Base-by-base conservation (phyloP, 2,329 filamentous ascomycete species). In the Blastomyces parvus region DNA sequence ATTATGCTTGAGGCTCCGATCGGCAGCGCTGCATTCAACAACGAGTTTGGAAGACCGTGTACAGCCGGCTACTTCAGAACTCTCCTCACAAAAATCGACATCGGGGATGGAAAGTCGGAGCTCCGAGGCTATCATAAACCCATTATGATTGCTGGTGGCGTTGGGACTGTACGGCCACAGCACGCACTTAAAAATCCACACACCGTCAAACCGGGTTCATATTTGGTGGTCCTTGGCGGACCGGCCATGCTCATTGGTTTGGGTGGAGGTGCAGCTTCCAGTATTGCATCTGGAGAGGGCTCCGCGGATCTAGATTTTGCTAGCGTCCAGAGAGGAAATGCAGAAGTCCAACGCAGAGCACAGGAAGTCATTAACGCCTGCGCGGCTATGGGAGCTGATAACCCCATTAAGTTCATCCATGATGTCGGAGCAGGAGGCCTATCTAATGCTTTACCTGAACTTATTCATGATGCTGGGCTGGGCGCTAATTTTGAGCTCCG, bases 291-390 rank as follows among this genome's bases (percentile, higher is more conserved):
- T 22, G 90, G 89, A 58, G 91, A 97, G 78, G 88, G 88, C 40
- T 94, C 89, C 57, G 91, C 92, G 0, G 92, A 97, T 68, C 82
- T 99, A 1, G 94, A 99, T 74, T 99, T 97, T 77, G 91, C 93
- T 70, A 97, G 91, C 79, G 94, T 99, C 40, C 94, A 99, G 78
- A 84, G 94, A 78, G 94, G 93, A 57, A 99, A 99, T 72, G 92
- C 94, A 0, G 94, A 99, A 78, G 93, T 97, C 76, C 91, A 99
- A 77, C 84, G 94, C 66, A 85, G 94, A 69, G 94, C 93, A 1
- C 94, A 99, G 78, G 96, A 97, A 84, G 94, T 99, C 67, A 99
- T 99, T 77, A 94, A 97, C 76, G 88, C 91, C 4, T 99, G 94
- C 74, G 86, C 89, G 36, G 88, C 90, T 2, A 84, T 97, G 70